phyloP scores from a whole-genome alignment of 176 grass and related monocot species.

The Rhynchospora breviuscula region DNA sequence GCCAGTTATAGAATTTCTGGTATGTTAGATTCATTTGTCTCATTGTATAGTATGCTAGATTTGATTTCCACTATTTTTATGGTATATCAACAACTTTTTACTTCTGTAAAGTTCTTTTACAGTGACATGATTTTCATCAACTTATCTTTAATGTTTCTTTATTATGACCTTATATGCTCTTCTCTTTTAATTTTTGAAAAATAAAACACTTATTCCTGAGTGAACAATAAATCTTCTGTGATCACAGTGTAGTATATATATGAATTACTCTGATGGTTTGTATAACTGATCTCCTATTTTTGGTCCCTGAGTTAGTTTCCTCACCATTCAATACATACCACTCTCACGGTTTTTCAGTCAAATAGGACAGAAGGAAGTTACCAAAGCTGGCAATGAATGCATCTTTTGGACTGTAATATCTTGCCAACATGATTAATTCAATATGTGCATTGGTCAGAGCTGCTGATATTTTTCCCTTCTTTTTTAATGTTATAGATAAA shows the following conservation, averaged over 20 bases:
- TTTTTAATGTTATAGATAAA: not conserved
- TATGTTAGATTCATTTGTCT: conserved; percentile 7
- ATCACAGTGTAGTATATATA: not conserved
- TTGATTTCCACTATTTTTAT: not conserved
- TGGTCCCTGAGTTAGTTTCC: not conserved
- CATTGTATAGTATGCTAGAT: not conserved
- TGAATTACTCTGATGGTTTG: not conserved
- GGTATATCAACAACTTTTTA: not conserved
- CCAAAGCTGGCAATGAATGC: not conserved
- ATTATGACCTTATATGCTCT: not conserved
- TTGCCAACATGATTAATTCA: not conserved
- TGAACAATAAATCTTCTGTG: not conserved
- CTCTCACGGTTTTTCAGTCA: not conserved
- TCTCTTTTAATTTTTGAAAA: not conserved
- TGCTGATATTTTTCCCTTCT: not conserved
- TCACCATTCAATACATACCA: not conserved
- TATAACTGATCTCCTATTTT: not conserved
- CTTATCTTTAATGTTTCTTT: conserved; percentile 4
- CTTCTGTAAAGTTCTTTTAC: not conserved
- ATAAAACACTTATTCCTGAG: not conserved
- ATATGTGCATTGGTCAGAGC: not conserved
- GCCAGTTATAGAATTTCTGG: not conserved
- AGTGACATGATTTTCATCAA: not conserved
- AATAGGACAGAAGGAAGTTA: not conserved
- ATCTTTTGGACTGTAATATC: not conserved